A percentile compares a stretch with the other conserved stretches of the same genome.
Conservation (phyloP, 1,284 basidiomycete species). For the Apiotrichum sp. region DNA sequence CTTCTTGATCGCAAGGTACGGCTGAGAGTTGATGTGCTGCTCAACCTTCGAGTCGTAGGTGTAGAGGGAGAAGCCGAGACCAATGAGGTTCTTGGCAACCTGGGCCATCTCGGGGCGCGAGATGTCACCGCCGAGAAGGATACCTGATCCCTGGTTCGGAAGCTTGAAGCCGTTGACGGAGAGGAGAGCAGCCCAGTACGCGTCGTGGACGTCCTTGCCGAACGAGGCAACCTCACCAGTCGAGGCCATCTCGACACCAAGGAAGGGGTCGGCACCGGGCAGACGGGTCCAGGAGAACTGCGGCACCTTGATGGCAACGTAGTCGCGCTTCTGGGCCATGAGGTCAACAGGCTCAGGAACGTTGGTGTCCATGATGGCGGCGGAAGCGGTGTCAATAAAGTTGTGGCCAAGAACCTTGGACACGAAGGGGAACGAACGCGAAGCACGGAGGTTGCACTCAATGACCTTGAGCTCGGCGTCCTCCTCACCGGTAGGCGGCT, state of each 20-base stretch:
- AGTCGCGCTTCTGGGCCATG: conserved; percentile 85
- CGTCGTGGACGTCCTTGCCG: conserved; percentile 88
- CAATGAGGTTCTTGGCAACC: conserved; percentile 86
- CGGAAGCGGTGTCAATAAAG: conserved; percentile 92
- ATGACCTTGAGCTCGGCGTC: conserved; percentile 83
- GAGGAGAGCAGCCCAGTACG: conserved; percentile 92
- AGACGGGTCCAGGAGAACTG: conserved; percentile 99
- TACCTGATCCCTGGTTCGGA: conserved; percentile 56
- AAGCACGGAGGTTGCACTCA: conserved; percentile 96
- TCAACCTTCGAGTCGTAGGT: conserved; percentile 75
- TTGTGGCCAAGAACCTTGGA: conserved; percentile 96
- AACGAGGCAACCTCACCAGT: conserved; percentile 99
- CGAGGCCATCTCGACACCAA: conserved; percentile 97
- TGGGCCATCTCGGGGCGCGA: conserved; percentile 65
- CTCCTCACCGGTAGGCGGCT: conserved; percentile 57
- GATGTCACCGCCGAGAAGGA: conserved; percentile 69
- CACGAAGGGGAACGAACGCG: conserved; percentile 98
- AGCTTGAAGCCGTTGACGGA: conserved; percentile 64
- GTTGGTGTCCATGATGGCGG: conserved; percentile 75
- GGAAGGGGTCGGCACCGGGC: conserved; percentile 80
- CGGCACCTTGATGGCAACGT: conserved; percentile 94
- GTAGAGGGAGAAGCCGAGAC: conserved; percentile 92
- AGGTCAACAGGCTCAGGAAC: conserved; percentile 91
- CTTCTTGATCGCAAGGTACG: conserved; percentile 66
- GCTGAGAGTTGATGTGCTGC: conserved; percentile 71